These are phyloP conservation scores for Tuber brumale DNA, from an alignment of 495 filamentous ascomycete genomes.

Conservation along the genomic window DNA sequence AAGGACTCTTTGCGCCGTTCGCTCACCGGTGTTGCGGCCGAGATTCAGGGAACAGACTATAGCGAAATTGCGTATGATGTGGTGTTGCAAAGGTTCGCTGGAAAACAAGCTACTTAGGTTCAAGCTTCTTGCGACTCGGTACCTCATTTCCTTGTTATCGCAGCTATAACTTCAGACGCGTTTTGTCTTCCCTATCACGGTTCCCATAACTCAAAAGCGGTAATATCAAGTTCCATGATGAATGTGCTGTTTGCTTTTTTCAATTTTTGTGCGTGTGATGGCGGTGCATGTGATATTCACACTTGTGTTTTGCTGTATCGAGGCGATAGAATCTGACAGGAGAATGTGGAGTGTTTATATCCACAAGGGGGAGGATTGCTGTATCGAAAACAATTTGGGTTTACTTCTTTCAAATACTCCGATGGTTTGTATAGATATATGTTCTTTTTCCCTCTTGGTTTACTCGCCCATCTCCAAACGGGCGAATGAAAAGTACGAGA, in stretches of 20 bases:
- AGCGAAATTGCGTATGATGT: slow-evolving; percentile 81
- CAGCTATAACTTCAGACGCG: slow-evolving; percentile 6
- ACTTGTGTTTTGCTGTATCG: slow-evolving; percentile 36
- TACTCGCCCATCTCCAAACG: background rate
- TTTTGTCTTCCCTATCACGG: slow-evolving; percentile 23
- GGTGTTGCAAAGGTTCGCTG: slow-evolving; percentile 55
- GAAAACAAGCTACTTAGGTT: slow-evolving; percentile 11
- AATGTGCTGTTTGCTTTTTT: slow-evolving; percentile 27
- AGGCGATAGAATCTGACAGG: slow-evolving; percentile 33
- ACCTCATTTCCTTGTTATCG: slow-evolving; percentile 4
- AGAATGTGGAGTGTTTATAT: slow-evolving; percentile 31
- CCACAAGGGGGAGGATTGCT: slow-evolving; percentile 5
- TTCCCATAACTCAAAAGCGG: slow-evolving; percentile 16
- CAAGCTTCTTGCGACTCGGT: slow-evolving; percentile 17
- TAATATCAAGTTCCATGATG: slow-evolving; percentile 25
- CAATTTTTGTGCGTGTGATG: slow-evolving; percentile 18
- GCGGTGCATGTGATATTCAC: slow-evolving; percentile 23
- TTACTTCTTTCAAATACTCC: background rate
- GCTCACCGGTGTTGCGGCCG: slow-evolving; percentile 67
- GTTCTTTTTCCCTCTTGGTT: background rate
- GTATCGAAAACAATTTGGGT: background rate
- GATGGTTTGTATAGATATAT: background rate
- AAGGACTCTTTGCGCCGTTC: slow-evolving; percentile 86
- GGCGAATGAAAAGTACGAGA: background rate
- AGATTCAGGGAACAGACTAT: slow-evolving; percentile 88